Evolutionary conservation across 352 stramenopile genomes (phyloP).

Genomic region (Pythium dissotocum): DNA sequence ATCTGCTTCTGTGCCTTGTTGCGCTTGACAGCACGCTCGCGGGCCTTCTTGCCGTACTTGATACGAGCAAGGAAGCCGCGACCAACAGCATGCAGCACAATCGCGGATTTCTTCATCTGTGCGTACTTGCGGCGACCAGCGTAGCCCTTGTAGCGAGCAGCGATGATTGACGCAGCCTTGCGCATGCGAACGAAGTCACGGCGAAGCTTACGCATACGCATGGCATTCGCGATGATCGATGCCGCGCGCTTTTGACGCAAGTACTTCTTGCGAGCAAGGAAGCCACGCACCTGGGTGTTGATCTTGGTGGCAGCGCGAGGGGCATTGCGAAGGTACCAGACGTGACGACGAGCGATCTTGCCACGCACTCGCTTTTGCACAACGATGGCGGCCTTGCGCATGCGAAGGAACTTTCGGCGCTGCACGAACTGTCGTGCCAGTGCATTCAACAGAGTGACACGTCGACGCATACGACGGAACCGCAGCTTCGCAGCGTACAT

Average conservation of each 20-base stretch:
- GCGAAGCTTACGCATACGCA: constrained; percentile 68
- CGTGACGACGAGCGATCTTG: constrained; percentile 67
- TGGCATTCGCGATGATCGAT: constrained; percentile 66
- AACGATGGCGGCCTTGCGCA: constrained; percentile 67
- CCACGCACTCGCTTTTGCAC: constrained; percentile 75
- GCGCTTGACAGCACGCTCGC: constrained; percentile 62
- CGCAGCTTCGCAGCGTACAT: constrained; percentile 65
- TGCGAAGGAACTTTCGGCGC: constrained; percentile 61
- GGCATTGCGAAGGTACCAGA: constrained; percentile 71
- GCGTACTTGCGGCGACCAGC: constrained; percentile 55
- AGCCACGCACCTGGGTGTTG: constrained; percentile 68
- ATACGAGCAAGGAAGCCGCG: constrained; percentile 78
- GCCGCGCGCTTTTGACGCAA: constrained; percentile 68
- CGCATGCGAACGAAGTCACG: constrained; percentile 67
- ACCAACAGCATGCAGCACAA: constrained; percentile 74
- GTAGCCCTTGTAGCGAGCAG: constrained; percentile 78
- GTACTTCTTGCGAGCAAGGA: constrained; percentile 67
- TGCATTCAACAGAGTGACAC: constrained; percentile 72
- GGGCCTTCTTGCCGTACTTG: constrained; percentile 88
- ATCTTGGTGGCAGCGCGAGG: constrained; percentile 81
- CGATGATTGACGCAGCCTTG: constrained; percentile 62
- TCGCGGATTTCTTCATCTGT: constrained; percentile 71
- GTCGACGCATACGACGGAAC: constrained; percentile 52
- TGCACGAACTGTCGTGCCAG: constrained; percentile 73
- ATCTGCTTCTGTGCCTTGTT: constrained; percentile 85